A percentile compares a stretch with the other conserved stretches of the same genome.
phyloP scores from a whole-genome alignment of 2,329 filamentous ascomycete genomes.

The Sclerotinia nivalis region DNA sequence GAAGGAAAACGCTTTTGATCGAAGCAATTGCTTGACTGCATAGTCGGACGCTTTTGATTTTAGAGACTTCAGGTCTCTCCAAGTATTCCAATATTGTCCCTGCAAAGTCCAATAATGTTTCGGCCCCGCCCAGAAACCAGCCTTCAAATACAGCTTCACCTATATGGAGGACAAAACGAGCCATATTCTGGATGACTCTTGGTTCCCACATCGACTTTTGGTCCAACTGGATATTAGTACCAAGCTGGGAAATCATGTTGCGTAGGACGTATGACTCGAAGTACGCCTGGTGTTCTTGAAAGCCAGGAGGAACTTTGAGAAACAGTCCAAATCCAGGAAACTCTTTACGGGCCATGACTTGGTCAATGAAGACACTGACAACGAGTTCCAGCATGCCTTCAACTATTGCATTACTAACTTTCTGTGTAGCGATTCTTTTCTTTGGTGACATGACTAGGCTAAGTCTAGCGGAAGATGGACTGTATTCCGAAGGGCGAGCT shows the following conservation, averaged over 20 bases:
- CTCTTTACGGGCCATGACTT: constrained; percentile 82
- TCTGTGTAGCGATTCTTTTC: constrained; percentile 52
- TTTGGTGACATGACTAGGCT: constrained; percentile 62
- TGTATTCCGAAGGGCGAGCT: constrained; percentile 60
- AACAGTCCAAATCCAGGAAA: constrained; percentile 86
- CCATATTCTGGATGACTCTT: constrained; percentile 81
- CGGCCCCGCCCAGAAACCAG: constrained; percentile 90
- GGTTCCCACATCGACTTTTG: constrained; percentile 76
- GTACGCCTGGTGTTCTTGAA: constrained; percentile 90
- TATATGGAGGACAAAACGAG: constrained; percentile 76
- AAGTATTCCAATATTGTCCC: constrained; percentile 86
- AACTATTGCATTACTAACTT: constrained; percentile 67
- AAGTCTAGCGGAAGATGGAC: constrained; percentile 62
- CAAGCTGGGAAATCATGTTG: constrained; percentile 70
- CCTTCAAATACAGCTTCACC: constrained; percentile 92
- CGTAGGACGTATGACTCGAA: constrained; percentile 89
- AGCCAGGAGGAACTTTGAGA: constrained; percentile 85
- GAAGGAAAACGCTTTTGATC: constrained; percentile 76
- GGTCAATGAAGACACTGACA: constrained; percentile 79
- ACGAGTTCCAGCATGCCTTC: constrained; percentile 77
- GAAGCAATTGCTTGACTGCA: constrained; percentile 80
- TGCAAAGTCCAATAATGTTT: constrained; percentile 79
- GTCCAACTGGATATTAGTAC: constrained; percentile 68
- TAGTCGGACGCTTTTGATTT: constrained; percentile 83
- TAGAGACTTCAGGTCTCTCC: constrained; percentile 78